Base-by-base conservation (phyloP, 257 asterid species). In the Rauvolfia tetraphylla region DNA sequence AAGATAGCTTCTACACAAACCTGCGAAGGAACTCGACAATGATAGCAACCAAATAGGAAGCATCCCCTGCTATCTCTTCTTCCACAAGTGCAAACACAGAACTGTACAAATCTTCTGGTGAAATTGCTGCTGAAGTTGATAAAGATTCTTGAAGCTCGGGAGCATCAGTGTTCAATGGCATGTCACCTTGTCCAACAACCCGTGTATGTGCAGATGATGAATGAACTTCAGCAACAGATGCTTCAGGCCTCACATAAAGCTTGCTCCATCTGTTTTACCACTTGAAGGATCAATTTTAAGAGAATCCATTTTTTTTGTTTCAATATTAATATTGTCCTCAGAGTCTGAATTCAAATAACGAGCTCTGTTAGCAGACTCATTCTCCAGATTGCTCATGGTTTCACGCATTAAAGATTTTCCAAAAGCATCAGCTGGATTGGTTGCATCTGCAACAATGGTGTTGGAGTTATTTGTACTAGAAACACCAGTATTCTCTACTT, bases 41-140 rank as follows among this genome's bases (percentile, higher is more conserved):
- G 79, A 92, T 84, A 74, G 96, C 86, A 71, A 84, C 87, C 85
- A 95, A 83, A 86, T 95, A 95, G 77, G 93, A 90, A 79, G 93
- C 90, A 85, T 92, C 99, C 80, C 95, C 95, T 4, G 86, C 85
- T 88, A 95, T 92, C 87, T 92, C 98, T 86, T 92, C 99, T 88
- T 95, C 97, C 72, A 86, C 88, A 34, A 86, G 81, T 48, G 92
- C 88, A 85, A 95, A 87, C 81, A 95, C 96, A 73, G 34, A 82
- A 81, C 80, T 86, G 81, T 88, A 88, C 71, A 95, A 83, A 81
- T 92, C 96, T 31, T 77, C 88, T 18, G 93, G 90, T 67, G 98
- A 88, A 70, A 87, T 81, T 68, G 90, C 94, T 4, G 97, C 96
- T 54, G 98, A 91, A 80, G 93, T 84, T 77, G 79, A 83, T 74